Conservation (phyloP, 2,329 filamentous ascomycete genomes). For the Curvularia lunata region DNA sequence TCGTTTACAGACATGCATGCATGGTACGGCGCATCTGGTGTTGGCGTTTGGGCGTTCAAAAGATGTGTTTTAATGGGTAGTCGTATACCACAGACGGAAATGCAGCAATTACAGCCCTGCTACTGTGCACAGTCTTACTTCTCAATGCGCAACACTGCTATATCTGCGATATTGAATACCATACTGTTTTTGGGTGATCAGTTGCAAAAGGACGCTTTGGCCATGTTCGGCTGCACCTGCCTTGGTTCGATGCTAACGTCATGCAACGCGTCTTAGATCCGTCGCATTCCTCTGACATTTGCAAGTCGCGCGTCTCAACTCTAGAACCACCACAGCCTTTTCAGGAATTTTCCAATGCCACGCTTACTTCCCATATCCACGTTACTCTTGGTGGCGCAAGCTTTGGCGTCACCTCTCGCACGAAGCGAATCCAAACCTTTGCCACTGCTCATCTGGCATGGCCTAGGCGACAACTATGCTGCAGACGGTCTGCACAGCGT, state of each 20-base stretch:
- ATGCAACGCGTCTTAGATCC: conserved; percentile 23
- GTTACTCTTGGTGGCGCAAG: conserved; percentile 26
- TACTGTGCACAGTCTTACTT: not conserved
- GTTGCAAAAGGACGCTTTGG: conserved; percentile 7
- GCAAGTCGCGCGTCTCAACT: conserved; percentile 20
- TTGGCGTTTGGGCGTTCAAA: conserved; percentile 32
- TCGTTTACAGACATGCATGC: conserved; percentile 6
- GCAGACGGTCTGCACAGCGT: conserved; percentile 76
- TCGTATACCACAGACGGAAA: conserved; percentile 22
- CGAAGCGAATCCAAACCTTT: conserved; percentile 55
- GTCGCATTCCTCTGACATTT: conserved; percentile 9
- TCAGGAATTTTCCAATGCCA: conserved; percentile 23
- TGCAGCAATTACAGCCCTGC: conserved; percentile 1
- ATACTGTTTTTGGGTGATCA: not conserved
- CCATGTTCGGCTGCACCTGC: conserved; percentile 22
- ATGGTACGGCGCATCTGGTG: conserved; percentile 23
- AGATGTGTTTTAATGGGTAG: conserved; percentile 21
- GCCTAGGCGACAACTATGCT: conserved; percentile 75
- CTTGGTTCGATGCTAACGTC: conserved; percentile 26
- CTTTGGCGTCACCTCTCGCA: conserved; percentile 24
- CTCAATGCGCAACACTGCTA: not conserved
- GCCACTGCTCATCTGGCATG: conserved; percentile 95
- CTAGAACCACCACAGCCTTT: conserved; percentile 8
- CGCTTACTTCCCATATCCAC: conserved; percentile 30
- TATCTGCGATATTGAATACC: not conserved